Conservation (phyloP, 768 basidiomycete species). For the Leccinellum albellum region DNA sequence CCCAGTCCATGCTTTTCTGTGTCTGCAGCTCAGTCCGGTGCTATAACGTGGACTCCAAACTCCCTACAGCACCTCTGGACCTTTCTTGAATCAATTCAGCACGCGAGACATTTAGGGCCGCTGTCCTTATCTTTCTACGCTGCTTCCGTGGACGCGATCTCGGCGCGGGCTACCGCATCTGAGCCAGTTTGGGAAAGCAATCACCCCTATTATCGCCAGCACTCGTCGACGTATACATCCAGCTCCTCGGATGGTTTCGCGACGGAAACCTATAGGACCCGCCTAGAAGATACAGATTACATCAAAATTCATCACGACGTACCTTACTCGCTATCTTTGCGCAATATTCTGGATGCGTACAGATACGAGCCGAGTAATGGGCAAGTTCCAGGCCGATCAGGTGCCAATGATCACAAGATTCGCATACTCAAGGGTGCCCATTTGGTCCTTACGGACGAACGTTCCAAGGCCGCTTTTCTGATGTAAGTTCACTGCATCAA, state of each 20-base stretch:
- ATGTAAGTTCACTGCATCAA: slow-evolving; percentile 28
- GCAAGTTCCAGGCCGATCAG: slow-evolving; percentile 20
- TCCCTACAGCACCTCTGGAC: slow-evolving; percentile 47
- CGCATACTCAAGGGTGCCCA: slow-evolving; percentile 46
- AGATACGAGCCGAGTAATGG: slow-evolving; percentile 25
- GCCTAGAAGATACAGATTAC: slow-evolving; percentile 40
- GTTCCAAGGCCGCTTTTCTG: slow-evolving; percentile 41
- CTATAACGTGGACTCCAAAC: slow-evolving; percentile 45
- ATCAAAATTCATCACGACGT: slow-evolving; percentile 62
- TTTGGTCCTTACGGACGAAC: slow-evolving; percentile 47
- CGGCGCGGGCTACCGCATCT: slow-evolving; percentile 11
- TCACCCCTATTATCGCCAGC: slow-evolving; percentile 18
- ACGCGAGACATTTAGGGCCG: slow-evolving; percentile 38
- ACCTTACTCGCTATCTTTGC: slow-evolving; percentile 42
- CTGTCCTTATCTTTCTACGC: slow-evolving; percentile 50
- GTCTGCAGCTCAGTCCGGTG: slow-evolving; percentile 13
- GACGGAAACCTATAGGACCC: slow-evolving; percentile 15
- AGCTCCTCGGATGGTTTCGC: slow-evolving; percentile 8
- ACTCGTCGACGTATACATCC: slow-evolving; percentile 8
- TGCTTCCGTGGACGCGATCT: slow-evolving; percentile 16
- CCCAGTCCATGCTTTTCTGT: slow-evolving; percentile 18
- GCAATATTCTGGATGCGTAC: slow-evolving; percentile 52
- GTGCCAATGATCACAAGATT: slow-evolving; percentile 34
- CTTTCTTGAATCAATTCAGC: slow-evolving; percentile 42
- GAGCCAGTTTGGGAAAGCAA: slow-evolving; percentile 25